These are phyloP conservation scores for Aspergillus carlsbadensis DNA, from an alignment of 495 filamentous ascomycete genomes.

Conservation along the genomic window DNA sequence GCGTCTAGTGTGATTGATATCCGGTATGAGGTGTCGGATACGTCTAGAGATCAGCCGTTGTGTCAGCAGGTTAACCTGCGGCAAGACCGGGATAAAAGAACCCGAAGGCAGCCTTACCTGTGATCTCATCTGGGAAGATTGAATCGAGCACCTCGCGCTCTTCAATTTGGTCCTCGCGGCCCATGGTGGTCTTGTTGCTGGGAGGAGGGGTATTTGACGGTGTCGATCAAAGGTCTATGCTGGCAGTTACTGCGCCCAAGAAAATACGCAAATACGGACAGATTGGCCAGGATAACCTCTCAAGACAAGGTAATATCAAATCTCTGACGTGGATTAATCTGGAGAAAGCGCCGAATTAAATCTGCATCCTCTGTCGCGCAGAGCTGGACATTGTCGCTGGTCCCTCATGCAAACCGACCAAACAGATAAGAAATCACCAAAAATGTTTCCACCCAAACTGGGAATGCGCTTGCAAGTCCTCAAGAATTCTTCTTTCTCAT, in stretches of 20 bases:
- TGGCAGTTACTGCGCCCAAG: background rate
- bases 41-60: slow-evolving; percentile 22
- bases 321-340: background rate
- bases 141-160: slow-evolving; percentile 96
- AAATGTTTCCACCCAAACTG: slow-evolving; percentile 27
- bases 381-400: slow-evolving; percentile 19
- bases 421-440: slow-evolving; percentile 42
- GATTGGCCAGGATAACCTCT: background rate
- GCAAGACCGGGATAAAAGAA: too few species aligned
- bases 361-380: background rate
- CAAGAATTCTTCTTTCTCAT: background rate
- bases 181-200: slow-evolving; percentile 61
- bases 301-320: background rate
- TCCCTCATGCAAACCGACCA: slow-evolving; percentile 51
- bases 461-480: slow-evolving; percentile 4
- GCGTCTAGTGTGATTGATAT: slow-evolving; percentile 80
- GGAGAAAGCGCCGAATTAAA: background rate
- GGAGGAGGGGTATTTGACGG: slow-evolving; percentile 30
- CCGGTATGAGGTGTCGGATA: slow-evolving; percentile 81
- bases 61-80: background rate
- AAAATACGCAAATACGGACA: background rate
- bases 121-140: slow-evolving; percentile 97
- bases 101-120: slow-evolving; percentile 50
- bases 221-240: background rate
- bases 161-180: slow-evolving; percentile 88